Conservation (phyloP, 1,284 basidiomycete genomes). For the Fomitopsis palustris region DNA sequence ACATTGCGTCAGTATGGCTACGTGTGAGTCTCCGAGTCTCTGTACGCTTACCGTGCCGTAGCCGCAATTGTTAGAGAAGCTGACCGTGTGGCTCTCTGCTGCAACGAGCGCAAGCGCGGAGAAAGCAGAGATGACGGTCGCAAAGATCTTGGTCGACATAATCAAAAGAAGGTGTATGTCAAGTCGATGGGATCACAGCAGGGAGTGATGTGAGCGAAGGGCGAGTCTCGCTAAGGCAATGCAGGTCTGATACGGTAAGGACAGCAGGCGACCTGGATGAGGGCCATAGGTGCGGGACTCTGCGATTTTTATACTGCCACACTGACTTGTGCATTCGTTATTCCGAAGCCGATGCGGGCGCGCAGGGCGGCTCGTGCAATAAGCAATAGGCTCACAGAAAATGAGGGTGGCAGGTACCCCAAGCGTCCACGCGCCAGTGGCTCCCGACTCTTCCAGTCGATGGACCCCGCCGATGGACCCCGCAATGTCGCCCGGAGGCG, state of each 20-base stretch:
- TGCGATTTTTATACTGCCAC: not conserved
- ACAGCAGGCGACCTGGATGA: not conserved
- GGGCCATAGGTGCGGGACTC: not conserved
- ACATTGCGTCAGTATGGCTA: constrained; percentile 10
- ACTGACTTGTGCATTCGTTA: not conserved
- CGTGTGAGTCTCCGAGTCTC: too few relatives aligned
- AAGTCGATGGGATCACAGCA: too few relatives aligned
- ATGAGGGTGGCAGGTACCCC: not conserved
- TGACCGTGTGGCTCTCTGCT: constrained; percentile 9
- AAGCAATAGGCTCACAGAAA: not conserved
- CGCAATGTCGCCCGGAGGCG: not conserved
- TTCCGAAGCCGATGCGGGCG: not conserved
- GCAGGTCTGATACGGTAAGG: not conserved
- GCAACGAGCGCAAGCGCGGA: not conserved
- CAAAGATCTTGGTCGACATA: not conserved
- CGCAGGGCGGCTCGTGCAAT: not conserved
- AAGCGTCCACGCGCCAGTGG: not conserved
- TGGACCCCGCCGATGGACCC: not conserved
- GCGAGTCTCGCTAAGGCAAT: not conserved
- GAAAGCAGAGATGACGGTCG: not conserved
- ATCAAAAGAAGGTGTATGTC: not conserved
- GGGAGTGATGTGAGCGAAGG: not conserved
- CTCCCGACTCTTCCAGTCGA: too few relatives aligned
- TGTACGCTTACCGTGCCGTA: not conserved
- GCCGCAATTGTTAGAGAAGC: constrained; percentile 20